A percentile compares a stretch with the other conserved stretches of the same genome.
These are phyloP conservation scores for Xylariaceae sp. DNA, from an alignment of 2,329 filamentous ascomycete genomes.

Conservation along the genomic window DNA sequence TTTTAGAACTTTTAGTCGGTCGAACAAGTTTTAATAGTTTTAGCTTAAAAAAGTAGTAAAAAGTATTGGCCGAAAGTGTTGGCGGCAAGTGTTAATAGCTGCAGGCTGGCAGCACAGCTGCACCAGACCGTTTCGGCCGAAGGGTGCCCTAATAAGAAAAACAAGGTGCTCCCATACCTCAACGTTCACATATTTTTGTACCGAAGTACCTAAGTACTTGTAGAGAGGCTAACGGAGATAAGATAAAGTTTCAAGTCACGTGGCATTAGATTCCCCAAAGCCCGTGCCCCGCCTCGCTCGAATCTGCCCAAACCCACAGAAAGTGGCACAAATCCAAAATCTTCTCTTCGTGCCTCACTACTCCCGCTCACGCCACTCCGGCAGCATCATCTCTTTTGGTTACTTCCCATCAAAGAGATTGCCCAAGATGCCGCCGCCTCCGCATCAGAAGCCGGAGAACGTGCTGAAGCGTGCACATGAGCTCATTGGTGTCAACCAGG, in stretches of 20 bases:
- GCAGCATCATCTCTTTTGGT: conserved; percentile 38
- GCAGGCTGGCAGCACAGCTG: no score
- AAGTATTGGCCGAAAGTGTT: no score
- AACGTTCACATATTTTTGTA: no score
- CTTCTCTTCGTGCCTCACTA: conserved; percentile 34
- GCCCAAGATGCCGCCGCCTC: conserved; percentile 79
- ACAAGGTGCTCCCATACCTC: no score
- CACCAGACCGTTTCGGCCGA: no score
- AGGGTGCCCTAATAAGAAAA: no score
- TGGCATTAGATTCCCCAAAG: conserved; percentile 31
- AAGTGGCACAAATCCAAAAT: conserved; percentile 43
- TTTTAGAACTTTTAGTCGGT: no score
- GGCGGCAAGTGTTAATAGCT: no score
- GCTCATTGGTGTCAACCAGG: conserved; percentile 96
- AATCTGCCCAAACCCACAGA: conserved; percentile 37
- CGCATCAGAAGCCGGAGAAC: conserved; percentile 98
- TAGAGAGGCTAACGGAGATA: not conserved
- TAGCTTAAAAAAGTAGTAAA: no score
- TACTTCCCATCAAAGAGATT: conserved; percentile 39
- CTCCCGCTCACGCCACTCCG: conserved; percentile 27
- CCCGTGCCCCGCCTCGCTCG: conserved; percentile 39
- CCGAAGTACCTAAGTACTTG: not conserved
- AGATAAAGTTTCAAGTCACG: conserved; percentile 23
- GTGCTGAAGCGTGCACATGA: conserved; percentile 98
- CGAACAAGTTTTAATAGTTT: no score